phyloP scores from a whole-genome alignment of 257 asterid genomes.

The Solanum dulcamara region DNA sequence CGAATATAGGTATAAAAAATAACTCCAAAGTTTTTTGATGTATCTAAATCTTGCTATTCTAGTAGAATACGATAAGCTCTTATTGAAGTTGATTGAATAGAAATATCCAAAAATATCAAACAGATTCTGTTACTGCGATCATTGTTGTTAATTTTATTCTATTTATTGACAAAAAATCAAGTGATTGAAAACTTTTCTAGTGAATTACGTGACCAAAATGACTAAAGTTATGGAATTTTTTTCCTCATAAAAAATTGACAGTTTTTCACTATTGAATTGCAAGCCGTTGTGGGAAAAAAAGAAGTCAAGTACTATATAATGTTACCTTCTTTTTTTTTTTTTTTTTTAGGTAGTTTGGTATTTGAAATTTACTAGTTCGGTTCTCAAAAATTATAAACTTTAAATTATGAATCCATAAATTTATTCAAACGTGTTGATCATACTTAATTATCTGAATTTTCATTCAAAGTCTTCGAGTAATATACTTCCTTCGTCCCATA shows the following conservation, averaged over 20 bases:
- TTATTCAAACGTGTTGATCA: no score
- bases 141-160: background rate
- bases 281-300: background rate
- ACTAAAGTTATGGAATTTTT: background rate
- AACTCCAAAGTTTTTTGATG: background rate
- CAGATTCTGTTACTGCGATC: background rate
- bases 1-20: background rate
- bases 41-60: background rate
- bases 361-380: background rate
- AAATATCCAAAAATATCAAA: background rate
- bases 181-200: background rate
- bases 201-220: background rate
- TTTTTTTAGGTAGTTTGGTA: background rate
- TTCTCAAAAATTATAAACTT: no score
- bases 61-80: background rate
- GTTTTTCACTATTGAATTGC: background rate
- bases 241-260: background rate
- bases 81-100: background rate
- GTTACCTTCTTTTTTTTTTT: background rate
- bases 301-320: background rate
- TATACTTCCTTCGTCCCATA: no score
- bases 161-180: background rate
- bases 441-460: no score
- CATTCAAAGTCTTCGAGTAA: no score
- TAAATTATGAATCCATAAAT: no score